A percentile compares a stretch with the other conserved stretches of the same genome.
phyloP scores from a whole-genome alignment of 2,329 filamentous ascomycete genomes.

The Fusarium oligoseptatum region DNA sequence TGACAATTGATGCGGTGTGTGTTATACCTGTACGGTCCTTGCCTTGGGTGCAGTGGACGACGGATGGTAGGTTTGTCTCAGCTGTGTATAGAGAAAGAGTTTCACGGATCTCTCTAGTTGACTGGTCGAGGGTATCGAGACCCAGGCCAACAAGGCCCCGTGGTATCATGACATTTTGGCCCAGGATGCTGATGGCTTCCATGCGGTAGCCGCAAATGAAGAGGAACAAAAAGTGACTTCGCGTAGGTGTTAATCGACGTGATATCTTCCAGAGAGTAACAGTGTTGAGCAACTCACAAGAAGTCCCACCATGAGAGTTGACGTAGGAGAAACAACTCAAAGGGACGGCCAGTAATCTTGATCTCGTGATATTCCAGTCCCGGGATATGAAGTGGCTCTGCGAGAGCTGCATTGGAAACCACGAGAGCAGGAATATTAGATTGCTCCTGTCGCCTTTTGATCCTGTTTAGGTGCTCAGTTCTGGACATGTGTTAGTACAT shows the following conservation, averaged over 20 bases:
- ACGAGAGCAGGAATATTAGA: constrained; percentile 55
- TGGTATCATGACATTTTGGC: constrained; percentile 77
- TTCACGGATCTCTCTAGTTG: constrained; percentile 69
- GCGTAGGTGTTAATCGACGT: neutral
- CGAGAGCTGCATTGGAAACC: constrained; percentile 61
- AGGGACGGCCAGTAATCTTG: constrained; percentile 79
- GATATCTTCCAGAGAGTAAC: neutral
- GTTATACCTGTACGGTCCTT: constrained; percentile 75
- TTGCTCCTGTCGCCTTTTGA: constrained; percentile 69
- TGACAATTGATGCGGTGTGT: neutral
- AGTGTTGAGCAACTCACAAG: constrained; percentile 60
- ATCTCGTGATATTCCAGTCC: constrained; percentile 75
- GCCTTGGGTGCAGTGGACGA: constrained; percentile 90
- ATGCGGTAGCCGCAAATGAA: constrained; percentile 76
- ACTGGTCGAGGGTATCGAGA: constrained; percentile 76
- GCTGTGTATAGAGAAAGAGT: constrained; percentile 49
- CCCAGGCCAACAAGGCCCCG: constrained; percentile 80
- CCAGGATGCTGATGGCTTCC: constrained; percentile 77
- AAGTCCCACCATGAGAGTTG: constrained; percentile 77
- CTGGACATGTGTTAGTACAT: constrained; percentile 53
- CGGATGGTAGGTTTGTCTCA: constrained; percentile 67
- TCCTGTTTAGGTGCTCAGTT: constrained; percentile 79
- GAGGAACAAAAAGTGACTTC: constrained; percentile 66
- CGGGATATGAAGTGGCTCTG: constrained; percentile 71
- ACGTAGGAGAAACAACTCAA: constrained; percentile 76